phyloP scores from a whole-genome alignment of 352 stramenopile genomes.

The Globisporangium canariense region DNA sequence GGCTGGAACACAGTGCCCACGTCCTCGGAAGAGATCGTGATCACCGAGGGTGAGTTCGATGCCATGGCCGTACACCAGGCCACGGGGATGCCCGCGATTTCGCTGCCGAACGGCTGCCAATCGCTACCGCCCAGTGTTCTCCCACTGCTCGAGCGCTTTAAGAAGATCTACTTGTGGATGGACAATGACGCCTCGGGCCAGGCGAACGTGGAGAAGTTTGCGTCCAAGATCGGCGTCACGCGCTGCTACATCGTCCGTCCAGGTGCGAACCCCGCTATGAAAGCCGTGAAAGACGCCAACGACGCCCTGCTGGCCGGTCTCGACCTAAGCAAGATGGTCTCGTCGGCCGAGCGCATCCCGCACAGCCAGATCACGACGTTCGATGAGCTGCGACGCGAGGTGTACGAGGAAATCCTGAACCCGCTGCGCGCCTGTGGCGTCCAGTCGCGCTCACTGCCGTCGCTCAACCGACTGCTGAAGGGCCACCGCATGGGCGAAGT shows the following conservation, averaged over 20 bases:
- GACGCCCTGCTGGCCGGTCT: slow-evolving; percentile 92
- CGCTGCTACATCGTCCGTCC: slow-evolving; percentile 91
- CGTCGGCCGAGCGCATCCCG: slow-evolving; percentile 75
- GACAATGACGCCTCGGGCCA: slow-evolving; percentile 95
- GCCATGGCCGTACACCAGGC: slow-evolving; percentile 97
- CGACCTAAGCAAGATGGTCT: slow-evolving; percentile 87
- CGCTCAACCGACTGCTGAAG: slow-evolving; percentile 95
- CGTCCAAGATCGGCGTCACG: slow-evolving; percentile 92
- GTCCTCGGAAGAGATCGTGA: slow-evolving; percentile 87
- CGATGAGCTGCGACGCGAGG: slow-evolving; percentile 86
- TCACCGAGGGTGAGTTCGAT: slow-evolving; percentile 98
- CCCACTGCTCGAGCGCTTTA: slow-evolving; percentile 95
- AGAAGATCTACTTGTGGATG: slow-evolving; percentile 99
- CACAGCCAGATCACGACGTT: slow-evolving; percentile 95
- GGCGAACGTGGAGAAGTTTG: slow-evolving; percentile 96
- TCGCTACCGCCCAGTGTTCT: slow-evolving; percentile 94
- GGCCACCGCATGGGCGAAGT: slow-evolving; percentile 97
- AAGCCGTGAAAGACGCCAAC: slow-evolving; percentile 93
- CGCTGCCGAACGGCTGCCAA: slow-evolving; percentile 97
- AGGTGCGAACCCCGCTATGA: slow-evolving; percentile 50
- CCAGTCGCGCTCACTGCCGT: slow-evolving; percentile 91
- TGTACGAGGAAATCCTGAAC: slow-evolving; percentile 95
- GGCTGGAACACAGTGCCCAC: slow-evolving; percentile 96
- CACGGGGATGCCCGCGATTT: slow-evolving; percentile 88
- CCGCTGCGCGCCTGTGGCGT: slow-evolving; percentile 92